Evolutionary conservation across 805 yeast genomes (phyloP).

Genomic region (Metschnikowia hibisci): DNA sequence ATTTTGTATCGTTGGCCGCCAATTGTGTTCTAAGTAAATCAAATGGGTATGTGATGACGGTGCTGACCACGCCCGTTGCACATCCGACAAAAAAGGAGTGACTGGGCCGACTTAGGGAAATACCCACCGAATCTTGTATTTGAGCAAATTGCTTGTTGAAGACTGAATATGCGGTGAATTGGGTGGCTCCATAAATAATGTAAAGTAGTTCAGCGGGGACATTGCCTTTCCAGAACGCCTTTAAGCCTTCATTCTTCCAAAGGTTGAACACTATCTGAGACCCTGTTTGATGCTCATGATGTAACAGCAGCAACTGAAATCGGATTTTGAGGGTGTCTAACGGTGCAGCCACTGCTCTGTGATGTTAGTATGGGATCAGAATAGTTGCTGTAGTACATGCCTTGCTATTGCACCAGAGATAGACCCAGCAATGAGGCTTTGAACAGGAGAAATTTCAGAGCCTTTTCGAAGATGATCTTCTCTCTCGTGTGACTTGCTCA

Average conservation of each 20-base stretch:
- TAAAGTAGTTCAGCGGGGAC: constrained; percentile 88
- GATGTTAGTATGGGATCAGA: constrained; percentile 19
- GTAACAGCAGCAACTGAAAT: constrained; percentile 54
- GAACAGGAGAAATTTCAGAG: constrained; percentile 46
- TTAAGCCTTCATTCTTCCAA: constrained; percentile 58
- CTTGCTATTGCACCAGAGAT: constrained; percentile 36
- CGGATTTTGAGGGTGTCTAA: constrained; percentile 75
- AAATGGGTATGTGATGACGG: constrained; percentile 77
- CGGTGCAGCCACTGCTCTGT: constrained; percentile 66
- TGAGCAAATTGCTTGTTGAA: constrained; percentile 44
- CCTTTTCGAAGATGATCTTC: constrained; percentile 49
- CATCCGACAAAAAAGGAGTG: constrained; percentile 65
- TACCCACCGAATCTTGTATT: constrained; percentile 19
- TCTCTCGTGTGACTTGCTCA: constrained; percentile 8
- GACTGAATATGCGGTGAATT: constrained; percentile 68
- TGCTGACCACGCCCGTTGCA: constrained; percentile 71
- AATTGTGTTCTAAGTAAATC: constrained; percentile 85
- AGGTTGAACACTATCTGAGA: constrained; percentile 40
- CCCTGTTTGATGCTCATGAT: constrained; percentile 20
- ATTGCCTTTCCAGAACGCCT: constrained; percentile 94
- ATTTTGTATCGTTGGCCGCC: constrained; percentile 53
- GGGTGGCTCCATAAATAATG: constrained; percentile 77
- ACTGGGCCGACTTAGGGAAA: constrained; percentile 29
- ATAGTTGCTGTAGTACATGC: constrained; percentile 21
- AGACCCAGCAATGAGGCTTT: constrained; percentile 68